These are phyloP conservation scores for Neofusicoccum kwambonambiense DNA, from an alignment of 2,329 filamentous ascomycete species.

Conservation along the genomic window DNA sequence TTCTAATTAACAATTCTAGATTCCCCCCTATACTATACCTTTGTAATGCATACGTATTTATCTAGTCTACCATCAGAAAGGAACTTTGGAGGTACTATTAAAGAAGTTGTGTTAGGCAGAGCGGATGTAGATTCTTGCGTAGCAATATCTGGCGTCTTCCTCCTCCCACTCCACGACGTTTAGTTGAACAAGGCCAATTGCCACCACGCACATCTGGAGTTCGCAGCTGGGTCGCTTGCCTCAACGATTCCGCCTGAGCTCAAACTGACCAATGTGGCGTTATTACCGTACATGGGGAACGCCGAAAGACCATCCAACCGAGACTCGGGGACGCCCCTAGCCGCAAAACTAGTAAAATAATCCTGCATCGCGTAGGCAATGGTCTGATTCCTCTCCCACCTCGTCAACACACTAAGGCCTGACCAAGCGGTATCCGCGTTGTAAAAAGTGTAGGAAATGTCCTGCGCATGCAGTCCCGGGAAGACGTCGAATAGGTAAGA, in stretches of 20 bases:
- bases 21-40: no score
- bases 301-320: constrained; percentile 36
- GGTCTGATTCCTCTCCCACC: constrained; percentile 28
- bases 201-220: constrained; percentile 54
- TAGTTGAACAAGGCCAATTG: constrained; percentile 47
- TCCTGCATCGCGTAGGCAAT: constrained; percentile 47
- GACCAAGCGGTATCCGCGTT: no score
- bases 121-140: no score
- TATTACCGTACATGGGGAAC: constrained; percentile 49
- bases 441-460: constrained; percentile 47
- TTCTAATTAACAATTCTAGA: no score
- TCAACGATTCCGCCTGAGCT: constrained; percentile 42
- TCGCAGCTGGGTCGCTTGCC: constrained; percentile 47
- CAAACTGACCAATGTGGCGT: constrained; percentile 46
- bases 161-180: no score
- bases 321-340: constrained; percentile 36
- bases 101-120: no score
- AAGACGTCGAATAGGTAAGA: constrained; percentile 55
- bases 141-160: no score
- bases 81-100: no score
- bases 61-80: no score
- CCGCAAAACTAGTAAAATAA: constrained; percentile 46
- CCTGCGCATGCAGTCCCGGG: constrained; percentile 54
- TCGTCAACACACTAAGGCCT: constrained; percentile 43
- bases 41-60: no score